Percentiles rank a stretch among this genome's conserved stretches.
phyloP scores from a whole-genome alignment of 169 alveolate species.

The Theileria sp. region DNA sequence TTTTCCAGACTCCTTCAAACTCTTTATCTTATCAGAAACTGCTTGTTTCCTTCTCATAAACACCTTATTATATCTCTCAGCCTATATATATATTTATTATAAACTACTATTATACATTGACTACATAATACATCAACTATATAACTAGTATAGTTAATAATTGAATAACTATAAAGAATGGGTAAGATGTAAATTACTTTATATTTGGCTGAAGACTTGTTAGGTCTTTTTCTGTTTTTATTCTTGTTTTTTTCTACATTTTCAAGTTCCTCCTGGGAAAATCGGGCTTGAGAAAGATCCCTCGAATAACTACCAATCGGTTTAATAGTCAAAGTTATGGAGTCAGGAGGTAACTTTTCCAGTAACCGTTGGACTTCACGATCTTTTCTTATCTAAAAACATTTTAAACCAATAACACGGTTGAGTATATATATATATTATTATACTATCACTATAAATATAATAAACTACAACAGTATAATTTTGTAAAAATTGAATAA shows the following conservation, averaged over 20 bases:
- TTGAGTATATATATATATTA: neutral
- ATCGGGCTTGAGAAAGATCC: slow-evolving; percentile 18
- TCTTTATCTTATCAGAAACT: slow-evolving; percentile 41
- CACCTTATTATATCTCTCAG: slow-evolving; percentile 34
- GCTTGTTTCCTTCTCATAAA: slow-evolving; percentile 67
- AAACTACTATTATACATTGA: neutral
- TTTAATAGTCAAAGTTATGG: slow-evolving; percentile 84
- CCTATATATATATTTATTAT: slow-evolving; percentile 9
- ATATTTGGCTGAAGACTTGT: slow-evolving; percentile 29
- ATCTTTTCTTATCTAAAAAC: slow-evolving; percentile 78
- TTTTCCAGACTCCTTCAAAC: slow-evolving; percentile 26
- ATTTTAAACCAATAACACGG: slow-evolving; percentile 6
- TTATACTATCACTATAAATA: neutral
- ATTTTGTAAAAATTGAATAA: neutral
- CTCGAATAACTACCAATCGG: slow-evolving; percentile 79
- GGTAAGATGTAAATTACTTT: slow-evolving; percentile 28
- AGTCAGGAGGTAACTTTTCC: slow-evolving; percentile 91
- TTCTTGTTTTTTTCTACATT: slow-evolving; percentile 27
- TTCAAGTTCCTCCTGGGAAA: slow-evolving; percentile 7
- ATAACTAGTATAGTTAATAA: neutral
- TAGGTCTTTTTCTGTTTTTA: slow-evolving; percentile 30
- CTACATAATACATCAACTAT: neutral
- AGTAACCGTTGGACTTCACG: slow-evolving; percentile 86
- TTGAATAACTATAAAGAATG: neutral
- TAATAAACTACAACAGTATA: neutral